Evolutionary conservation across 2,329 filamentous ascomycete genomes (phyloP), one percentile per base, ranked within the genome.

Genomic region (Sporothrix brunneoviolacea): DNA sequence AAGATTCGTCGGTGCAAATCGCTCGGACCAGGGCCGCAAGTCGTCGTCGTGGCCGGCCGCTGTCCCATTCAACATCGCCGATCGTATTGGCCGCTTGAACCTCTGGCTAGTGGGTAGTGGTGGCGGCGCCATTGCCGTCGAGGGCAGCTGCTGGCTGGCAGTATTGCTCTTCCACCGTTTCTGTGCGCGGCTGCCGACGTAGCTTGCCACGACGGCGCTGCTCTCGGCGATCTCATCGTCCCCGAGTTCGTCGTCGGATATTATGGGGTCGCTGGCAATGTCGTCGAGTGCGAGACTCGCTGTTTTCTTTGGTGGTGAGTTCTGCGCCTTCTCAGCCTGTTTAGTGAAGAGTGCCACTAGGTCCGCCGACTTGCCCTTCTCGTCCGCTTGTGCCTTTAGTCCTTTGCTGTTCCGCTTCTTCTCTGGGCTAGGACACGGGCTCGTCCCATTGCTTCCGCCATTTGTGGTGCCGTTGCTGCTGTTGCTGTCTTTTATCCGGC

Each of bases 1-100:
- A 12, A 96, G 65, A 58, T 79, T 85, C 3, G 65, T 61, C 0
- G 91, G 91, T 2, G 80, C 83, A 65, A 89, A 97, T 58, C 83
- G 81, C 59, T 96, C 91, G 15, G 86, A 86, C 91, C 91, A 97
- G 3, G 91, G 90, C 47, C 85, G 78, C 43, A 74, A 68, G 57
- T 89, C 84, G 32, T 79, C 73, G 43, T 73, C 70, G 28, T 50
- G 32, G 22, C 12, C 22, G 8, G 4, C 57, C 55, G 59, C 58
- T 7, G 43, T n/a, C 19, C 47, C 38, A 15, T 32, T 40, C 9
- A 40, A 19, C 22, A 8, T 18, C 4, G 19, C 12, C n/a, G 61
- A 61, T 9, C 61, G 58, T 8, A 68, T 59, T 12, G 72, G 76
- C 54, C 66, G 72, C 21, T 79, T 61, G 53, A 82, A 83, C 52